phyloP scores from a whole-genome alignment of 345 rosid species.

The Brassica cretica region DNA sequence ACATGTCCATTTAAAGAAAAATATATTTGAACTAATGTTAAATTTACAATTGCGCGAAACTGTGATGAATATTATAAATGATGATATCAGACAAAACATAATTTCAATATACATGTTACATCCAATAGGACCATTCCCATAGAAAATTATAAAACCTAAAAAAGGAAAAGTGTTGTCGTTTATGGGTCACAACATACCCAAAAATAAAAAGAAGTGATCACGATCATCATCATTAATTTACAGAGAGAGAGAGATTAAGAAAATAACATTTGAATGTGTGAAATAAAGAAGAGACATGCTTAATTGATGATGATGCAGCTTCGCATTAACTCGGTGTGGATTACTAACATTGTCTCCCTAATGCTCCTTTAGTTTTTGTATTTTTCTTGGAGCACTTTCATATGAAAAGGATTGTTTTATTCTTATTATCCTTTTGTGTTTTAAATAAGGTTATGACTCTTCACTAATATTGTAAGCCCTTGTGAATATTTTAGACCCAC shows the following conservation, averaged over 20 bases:
- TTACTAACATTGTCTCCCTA: constrained; percentile 39
- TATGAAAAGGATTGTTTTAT: constrained; percentile 25
- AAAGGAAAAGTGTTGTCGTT: constrained; percentile 20
- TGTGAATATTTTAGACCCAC: constrained; percentile 28
- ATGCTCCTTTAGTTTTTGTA: constrained; percentile 38
- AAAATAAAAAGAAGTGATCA: constrained; percentile 26
- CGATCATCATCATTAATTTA: constrained; percentile 23
- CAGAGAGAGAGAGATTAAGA: background rate
- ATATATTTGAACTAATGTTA: too few relatives aligned
- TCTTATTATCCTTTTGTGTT: background rate
- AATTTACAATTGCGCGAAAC: background rate
- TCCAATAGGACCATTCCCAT: constrained; percentile 2
- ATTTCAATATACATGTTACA: background rate
- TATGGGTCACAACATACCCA: constrained; percentile 14
- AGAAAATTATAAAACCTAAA: background rate
- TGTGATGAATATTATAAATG: background rate
- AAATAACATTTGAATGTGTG: constrained; percentile 4
- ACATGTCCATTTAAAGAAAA: too few relatives aligned
- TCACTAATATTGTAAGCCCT: constrained; percentile 20
- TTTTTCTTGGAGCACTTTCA: constrained; percentile 24
- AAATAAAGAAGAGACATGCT: constrained; percentile 38
- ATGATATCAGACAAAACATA: background rate
- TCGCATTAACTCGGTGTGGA: constrained; percentile 40
- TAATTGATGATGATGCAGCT: constrained; percentile 45
- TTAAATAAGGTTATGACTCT: constrained; percentile 26